phyloP scores from a whole-genome alignment of 2,329 filamentous ascomycete species.

The Sarocladiaceae sp. region DNA sequence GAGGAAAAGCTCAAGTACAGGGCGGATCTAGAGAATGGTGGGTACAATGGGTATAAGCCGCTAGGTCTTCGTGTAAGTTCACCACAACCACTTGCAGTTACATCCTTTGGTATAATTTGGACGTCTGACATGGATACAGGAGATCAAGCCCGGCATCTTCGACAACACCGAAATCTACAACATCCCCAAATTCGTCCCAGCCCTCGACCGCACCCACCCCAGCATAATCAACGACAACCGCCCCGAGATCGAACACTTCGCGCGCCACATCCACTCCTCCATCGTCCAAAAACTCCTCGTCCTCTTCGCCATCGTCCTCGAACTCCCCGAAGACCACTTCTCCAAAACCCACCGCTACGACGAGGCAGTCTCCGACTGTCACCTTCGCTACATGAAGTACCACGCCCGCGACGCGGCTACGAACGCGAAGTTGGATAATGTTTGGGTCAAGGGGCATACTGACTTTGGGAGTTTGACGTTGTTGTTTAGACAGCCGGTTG shows the following conservation, averaged over 20 bases:
- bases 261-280: conserved; percentile 28
- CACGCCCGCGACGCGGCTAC: conserved; percentile 39
- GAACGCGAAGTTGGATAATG: conserved; percentile 30
- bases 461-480: conserved; percentile 53
- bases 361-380: conserved; percentile 44
- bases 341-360: conserved; percentile 50
- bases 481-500: conserved; percentile 54
- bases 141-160: conserved; percentile 26
- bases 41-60: conserved; percentile 54
- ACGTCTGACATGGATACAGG: conserved; percentile 12
- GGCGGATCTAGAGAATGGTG: conserved; percentile 43
- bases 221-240: conserved; percentile 26
- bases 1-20: conserved; percentile 58
- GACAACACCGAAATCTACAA: conserved; percentile 38
- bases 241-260: conserved; percentile 28
- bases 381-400: conserved; percentile 59
- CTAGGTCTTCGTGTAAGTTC: conserved; percentile 30
- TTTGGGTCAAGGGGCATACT: conserved; percentile 42
- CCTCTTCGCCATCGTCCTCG: conserved; percentile 44
- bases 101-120: not conserved
- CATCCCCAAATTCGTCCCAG: conserved; percentile 35
- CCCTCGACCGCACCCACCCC: conserved; percentile 25
- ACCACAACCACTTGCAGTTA: too few relatives aligned
- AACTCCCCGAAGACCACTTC: conserved; percentile 52
- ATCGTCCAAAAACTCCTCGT: conserved; percentile 28